Evolutionary conservation across 2,329 filamentous ascomycete genomes (phyloP).

Genomic region (Aspergillus oerlinghausenensis): DNA sequence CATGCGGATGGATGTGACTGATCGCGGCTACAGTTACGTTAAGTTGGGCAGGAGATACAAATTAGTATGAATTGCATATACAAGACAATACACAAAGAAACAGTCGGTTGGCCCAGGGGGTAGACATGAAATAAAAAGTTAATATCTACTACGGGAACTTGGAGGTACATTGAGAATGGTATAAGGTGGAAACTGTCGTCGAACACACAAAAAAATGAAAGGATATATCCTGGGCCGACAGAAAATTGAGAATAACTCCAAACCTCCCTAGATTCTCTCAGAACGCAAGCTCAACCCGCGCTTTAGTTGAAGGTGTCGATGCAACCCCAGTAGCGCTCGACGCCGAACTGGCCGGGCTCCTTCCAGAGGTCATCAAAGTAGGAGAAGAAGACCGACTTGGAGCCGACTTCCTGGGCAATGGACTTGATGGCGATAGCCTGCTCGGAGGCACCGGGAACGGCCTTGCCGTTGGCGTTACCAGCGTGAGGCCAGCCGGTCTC

Average conservation of each 20-base stretch:
- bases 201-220: conserved; percentile 6
- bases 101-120: conserved; percentile 21
- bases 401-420: conserved; percentile 63
- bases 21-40: not conserved
- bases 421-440: conserved; percentile 69
- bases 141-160: conserved; percentile 17
- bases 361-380: conserved; percentile 82
- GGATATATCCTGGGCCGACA: conserved; percentile 4
- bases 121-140: conserved; percentile 19
- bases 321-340: conserved; percentile 80
- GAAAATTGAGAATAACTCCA: conserved; percentile 15
- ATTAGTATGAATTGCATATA: conserved; percentile 17
- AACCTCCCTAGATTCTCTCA: conserved; percentile 10
- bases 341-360: conserved; percentile 59
- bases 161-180: conserved; percentile 12
- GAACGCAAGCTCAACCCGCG: conserved; percentile 2
- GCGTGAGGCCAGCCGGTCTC: conserved; percentile 84
- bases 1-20: not conserved
- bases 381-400: conserved; percentile 74
- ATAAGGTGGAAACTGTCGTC: not conserved
- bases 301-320: conserved; percentile 46
- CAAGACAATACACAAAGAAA: conserved; percentile 21
- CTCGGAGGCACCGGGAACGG: conserved; percentile 61
- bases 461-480: conserved; percentile 66
- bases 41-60: conserved; percentile 9